phyloP scores from a whole-genome alignment of 768 basidiomycete species.

The Leccinum variicolor region DNA sequence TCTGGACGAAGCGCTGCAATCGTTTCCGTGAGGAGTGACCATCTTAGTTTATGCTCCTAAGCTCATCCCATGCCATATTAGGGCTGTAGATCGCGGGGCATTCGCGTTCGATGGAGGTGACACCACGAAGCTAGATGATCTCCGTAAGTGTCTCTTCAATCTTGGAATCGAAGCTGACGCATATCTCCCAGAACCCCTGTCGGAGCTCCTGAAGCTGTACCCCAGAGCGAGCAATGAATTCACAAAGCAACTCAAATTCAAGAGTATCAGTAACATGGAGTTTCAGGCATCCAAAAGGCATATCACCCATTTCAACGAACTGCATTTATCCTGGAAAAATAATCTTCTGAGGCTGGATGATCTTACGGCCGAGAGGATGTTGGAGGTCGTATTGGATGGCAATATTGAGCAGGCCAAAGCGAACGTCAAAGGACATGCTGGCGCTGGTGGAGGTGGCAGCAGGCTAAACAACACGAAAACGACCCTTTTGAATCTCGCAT shows the following conservation, averaged over 20 bases:
- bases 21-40: slow-evolving; percentile 23
- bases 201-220: neutral
- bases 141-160: neutral
- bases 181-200: slow-evolving; percentile 9
- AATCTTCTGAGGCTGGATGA: neutral
- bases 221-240: slow-evolving; percentile 13
- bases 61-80: neutral
- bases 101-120: slow-evolving; percentile 2
- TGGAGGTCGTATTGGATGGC: slow-evolving; percentile 2
- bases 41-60: neutral
- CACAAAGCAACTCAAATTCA: neutral
- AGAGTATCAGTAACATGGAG: slow-evolving; percentile 6
- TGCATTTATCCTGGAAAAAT: neutral
- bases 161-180: neutral
- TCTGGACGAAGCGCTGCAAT: slow-evolving; percentile 16
- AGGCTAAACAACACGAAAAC: too few species aligned
- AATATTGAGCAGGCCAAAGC: slow-evolving; percentile 4
- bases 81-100: slow-evolving; percentile 13
- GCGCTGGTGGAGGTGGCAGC: too few species aligned
- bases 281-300: slow-evolving; percentile 15
- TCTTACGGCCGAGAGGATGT: neutral
- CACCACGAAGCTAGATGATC: neutral
- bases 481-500: too few species aligned
- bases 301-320: slow-evolving; percentile 9
- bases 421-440: neutral